Percentiles rank a stretch among this genome's conserved stretches.
Conservation (phyloP, 306 rosid genomes). For the Citrullus mucosospermus region DNA sequence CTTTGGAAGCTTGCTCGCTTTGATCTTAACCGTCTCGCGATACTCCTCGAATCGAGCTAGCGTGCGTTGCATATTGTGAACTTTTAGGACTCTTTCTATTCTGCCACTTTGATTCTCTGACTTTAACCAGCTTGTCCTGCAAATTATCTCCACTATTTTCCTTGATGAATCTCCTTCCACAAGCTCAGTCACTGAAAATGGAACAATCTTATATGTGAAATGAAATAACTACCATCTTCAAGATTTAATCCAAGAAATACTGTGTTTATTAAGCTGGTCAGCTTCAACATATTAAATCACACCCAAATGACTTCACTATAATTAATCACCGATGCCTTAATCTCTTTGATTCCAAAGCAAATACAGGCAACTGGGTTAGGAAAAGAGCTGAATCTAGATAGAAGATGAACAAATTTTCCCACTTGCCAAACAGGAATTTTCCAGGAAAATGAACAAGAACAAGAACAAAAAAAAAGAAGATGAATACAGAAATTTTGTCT, state of each 20-base stretch:
- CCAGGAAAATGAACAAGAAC: background rate
- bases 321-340: no score
- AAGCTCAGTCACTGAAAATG: constrained; percentile 67
- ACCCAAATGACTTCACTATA: background rate
- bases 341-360: background rate
- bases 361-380: background rate
- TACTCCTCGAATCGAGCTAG: constrained; percentile 79
- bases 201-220: background rate
- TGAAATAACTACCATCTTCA: background rate
- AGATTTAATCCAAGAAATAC: no score
- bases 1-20: constrained; percentile 85
- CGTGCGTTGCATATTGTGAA: constrained; percentile 91
- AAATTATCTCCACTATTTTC: constrained; percentile 78
- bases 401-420: background rate
- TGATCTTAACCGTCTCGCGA: constrained; percentile 67
- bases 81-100: constrained; percentile 78
- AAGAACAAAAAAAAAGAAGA: background rate
- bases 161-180: constrained; percentile 93
- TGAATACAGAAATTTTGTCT: background rate
- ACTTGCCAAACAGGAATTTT: background rate
- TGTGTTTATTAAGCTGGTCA: background rate
- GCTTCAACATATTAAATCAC: background rate
- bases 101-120: constrained; percentile 65
- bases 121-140: constrained; percentile 76
- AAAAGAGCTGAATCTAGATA: background rate